Base-by-base conservation (phyloP, 1,284 basidiomycete species). In the Fomitopsis palustris region DNA sequence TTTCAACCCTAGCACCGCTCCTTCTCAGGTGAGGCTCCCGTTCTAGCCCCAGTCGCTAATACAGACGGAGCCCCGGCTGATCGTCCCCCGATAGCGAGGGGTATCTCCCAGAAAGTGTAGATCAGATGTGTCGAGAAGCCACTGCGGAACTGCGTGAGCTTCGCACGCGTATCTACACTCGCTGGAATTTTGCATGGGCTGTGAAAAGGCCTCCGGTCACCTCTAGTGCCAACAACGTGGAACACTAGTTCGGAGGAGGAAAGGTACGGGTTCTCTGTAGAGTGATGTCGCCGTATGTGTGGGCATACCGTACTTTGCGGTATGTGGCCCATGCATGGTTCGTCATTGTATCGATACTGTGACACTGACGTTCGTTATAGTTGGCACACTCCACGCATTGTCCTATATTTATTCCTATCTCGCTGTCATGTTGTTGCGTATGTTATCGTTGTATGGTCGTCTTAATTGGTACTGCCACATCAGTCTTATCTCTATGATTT, bases 121-220 rank as follows among this genome's bases (percentile, higher is more conserved):
- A 70, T 54, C 66, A 61, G 54, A 69, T 73, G 70, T 65, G 67
- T 57, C 67, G 67, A 16, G 70, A 72, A 57, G 71, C 73, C 2
- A 58, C 64, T 7, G 57, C 62, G 17, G 73, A 75, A 58, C 54
- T 75, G 51, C 65, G 61, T 33, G 69, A 71, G 47, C 64, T 71
- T 42, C 66, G 65, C 31, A 65, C 69, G 17, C 69, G 61, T 42
- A 52, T 74, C 35, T 70, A 74, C 61, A 71, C 62, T 56, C 68
- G 72, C 37, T 75, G 72, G 72, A 66, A 63, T 45, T 75, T 72
- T 60, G 72, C 73, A 9, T 75, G 73, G 73, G 73, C 72, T 2
- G 68, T 73, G 54, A 75, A 72, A 52, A 64, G 62, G 47, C 56
- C 55, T 37, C 51, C 57, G 27, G 33, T 52, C 31, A 31, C 17